Percentiles rank a stretch among this genome's conserved stretches.
Conservation (phyloP, 2,329 filamentous ascomycete genomes). For the Penicillium concentricum region DNA sequence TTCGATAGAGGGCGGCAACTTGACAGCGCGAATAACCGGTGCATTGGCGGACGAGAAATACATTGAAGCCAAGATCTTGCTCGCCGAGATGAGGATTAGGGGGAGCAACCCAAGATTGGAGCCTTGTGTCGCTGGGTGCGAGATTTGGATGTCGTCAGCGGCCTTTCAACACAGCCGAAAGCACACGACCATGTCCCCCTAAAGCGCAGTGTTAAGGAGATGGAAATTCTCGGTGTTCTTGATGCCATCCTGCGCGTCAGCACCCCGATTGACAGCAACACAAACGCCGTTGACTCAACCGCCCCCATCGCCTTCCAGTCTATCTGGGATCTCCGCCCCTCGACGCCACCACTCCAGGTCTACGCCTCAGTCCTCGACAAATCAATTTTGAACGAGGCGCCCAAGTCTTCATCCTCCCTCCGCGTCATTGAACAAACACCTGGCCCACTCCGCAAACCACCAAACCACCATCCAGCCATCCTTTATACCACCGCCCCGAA, state of each 20-base stretch:
- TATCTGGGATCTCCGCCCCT: conserved; percentile 60
- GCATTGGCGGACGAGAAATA: conserved; percentile 66
- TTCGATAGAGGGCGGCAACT: conserved; percentile 54
- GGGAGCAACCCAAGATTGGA: conserved; percentile 64
- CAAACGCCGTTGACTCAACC: conserved; percentile 33
- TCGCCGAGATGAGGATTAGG: conserved; percentile 70
- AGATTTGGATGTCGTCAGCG: conserved; percentile 67
- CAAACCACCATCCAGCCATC: conserved; percentile 66
- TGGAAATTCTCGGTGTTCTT: conserved; percentile 60
- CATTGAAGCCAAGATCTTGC: conserved; percentile 62
- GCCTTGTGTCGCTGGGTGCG: conserved; percentile 71
- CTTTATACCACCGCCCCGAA: conserved; percentile 62
- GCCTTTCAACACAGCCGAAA: conserved; percentile 57
- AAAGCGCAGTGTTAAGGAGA: conserved; percentile 42
- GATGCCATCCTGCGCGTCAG: conserved; percentile 65
- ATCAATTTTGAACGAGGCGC: conserved; percentile 49
- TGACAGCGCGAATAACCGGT: conserved; percentile 65
- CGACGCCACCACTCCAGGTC: conserved; percentile 44
- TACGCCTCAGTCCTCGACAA: conserved; percentile 61
- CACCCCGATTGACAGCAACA: conserved; percentile 56
- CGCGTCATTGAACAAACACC: conserved; percentile 62
- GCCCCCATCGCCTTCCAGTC: conserved; percentile 58
- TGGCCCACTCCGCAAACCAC: conserved; percentile 62
- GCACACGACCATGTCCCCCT: conserved; percentile 31
- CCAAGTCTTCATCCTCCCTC: conserved; percentile 39